Percentiles rank a stretch among this genome's conserved stretches.
Evolutionary conservation across 140 eudicot species (phyloP).

Genomic region (Senecio squalidus): DNA sequence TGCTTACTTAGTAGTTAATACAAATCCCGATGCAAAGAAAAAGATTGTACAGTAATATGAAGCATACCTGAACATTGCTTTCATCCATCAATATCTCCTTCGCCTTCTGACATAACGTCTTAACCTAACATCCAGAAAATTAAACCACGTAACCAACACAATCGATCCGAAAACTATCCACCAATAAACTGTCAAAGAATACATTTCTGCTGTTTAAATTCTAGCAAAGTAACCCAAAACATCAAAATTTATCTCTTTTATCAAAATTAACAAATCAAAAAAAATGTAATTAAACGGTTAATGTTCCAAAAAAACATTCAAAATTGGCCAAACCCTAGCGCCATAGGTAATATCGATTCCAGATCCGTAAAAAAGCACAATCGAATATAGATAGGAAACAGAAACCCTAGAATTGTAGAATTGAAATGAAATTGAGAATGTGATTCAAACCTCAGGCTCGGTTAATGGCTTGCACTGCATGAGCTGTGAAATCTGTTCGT

Average conservation of each 20-base stretch:
- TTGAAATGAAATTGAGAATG: not conserved
- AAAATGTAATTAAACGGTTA: not conserved
- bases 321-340: not conserved
- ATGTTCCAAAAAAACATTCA: not conserved
- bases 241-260: no score
- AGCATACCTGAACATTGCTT: conserved; percentile 26
- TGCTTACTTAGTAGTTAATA: not conserved
- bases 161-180: not conserved
- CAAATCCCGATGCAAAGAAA: not conserved
- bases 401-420: conserved; percentile 1
- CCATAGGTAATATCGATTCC: not conserved
- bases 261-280: no score
- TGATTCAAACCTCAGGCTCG: conserved; percentile 53
- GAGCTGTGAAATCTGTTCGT: conserved; percentile 71
- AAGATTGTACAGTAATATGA: not conserved
- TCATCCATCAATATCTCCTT: conserved; percentile 17
- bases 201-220: no score
- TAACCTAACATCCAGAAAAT: conserved; percentile 12
- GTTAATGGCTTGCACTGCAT: conserved; percentile 87
- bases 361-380: conserved; percentile 12
- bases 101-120: conserved; percentile 6
- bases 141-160: not conserved
- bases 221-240: no score
- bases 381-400: not conserved
- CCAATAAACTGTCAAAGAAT: not conserved